Conservation (phyloP, 495 filamentous ascomycete genomes). For the Xanthoparmelia taractica region DNA sequence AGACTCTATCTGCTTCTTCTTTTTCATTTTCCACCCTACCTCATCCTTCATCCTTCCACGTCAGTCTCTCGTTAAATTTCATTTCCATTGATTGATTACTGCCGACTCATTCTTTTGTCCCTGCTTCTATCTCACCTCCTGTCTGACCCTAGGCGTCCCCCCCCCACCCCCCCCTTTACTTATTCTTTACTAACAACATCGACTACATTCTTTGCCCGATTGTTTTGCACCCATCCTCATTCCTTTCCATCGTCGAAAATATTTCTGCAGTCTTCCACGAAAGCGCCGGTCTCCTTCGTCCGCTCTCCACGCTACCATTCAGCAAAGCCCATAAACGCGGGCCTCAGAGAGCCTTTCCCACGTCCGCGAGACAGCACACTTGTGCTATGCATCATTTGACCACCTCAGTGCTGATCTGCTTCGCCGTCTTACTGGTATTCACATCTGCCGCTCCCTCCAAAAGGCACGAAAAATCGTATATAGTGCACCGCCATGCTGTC, state of each 20-base stretch:
- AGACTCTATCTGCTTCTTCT: not conserved
- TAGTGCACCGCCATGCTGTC: conserved; percentile 50
- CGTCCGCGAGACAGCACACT: conserved; percentile 29
- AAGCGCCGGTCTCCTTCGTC: not conserved
- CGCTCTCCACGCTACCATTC: not conserved
- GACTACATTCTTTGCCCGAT: conserved; percentile 4
- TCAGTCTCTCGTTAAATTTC: not conserved
- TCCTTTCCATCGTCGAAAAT: not conserved
- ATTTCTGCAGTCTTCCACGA: not conserved
- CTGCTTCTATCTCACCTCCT: not conserved
- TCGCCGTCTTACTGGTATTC: conserved; percentile 11
- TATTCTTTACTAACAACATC: not conserved
- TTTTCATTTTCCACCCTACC: not conserved
- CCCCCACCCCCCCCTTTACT: not conserved
- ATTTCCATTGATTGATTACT: not conserved
- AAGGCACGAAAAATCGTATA: conserved; percentile 44
- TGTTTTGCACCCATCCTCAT: not conserved
- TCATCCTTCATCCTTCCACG: not conserved
- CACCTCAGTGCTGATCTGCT: conserved; percentile 10
- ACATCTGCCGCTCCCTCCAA: conserved; percentile 31
- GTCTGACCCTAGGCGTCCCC: not conserved
- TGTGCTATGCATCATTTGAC: conserved; percentile 32
- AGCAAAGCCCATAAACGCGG: conserved; percentile 13
- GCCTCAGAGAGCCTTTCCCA: conserved; percentile 7
- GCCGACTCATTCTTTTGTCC: conserved; percentile 14